These are phyloP conservation scores for Coemansia sp. DNA, from an alignment of 192 early-diverging fungal genomes.

Conservation along the genomic window DNA sequence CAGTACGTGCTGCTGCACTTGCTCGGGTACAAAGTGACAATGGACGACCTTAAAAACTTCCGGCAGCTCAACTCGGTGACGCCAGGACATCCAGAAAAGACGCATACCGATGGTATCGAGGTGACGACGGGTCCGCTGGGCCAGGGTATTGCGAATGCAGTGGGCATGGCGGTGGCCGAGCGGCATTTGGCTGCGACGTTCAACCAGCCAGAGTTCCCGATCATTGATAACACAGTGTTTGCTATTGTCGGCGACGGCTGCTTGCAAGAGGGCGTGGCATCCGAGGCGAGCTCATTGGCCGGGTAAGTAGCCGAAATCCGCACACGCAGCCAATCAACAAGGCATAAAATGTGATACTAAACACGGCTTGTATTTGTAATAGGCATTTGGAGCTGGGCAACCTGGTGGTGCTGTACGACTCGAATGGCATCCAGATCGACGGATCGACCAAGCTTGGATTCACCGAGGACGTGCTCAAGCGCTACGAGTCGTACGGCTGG, in stretches of 20 bases:
- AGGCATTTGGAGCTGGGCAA: constrained; percentile 87
- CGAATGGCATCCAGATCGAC: constrained; percentile 96
- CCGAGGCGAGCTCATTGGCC: constrained; percentile 89
- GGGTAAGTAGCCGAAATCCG: constrained; percentile 51
- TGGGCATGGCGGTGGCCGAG: constrained; percentile 90
- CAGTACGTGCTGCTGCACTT: constrained; percentile 91
- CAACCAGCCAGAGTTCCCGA: constrained; percentile 82
- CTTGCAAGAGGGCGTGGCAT: constrained; percentile 94
- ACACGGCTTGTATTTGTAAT: background rate
- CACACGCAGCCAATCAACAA: constrained; percentile 8
- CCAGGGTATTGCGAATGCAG: constrained; percentile 87
- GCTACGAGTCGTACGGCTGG: constrained; percentile 94
- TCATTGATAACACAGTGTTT: constrained; percentile 87
- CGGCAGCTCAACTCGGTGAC: constrained; percentile 81
- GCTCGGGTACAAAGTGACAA: constrained; percentile 78
- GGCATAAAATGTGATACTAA: constrained; percentile 8
- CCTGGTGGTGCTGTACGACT: constrained; percentile 93
- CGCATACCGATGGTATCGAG: constrained; percentile 87
- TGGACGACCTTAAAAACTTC: constrained; percentile 91
- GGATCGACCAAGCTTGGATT: constrained; percentile 81
- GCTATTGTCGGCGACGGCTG: constrained; percentile 92
- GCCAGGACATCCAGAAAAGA: constrained; percentile 93
- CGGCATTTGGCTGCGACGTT: constrained; percentile 87
- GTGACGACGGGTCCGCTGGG: constrained; percentile 97
- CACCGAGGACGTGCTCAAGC: constrained; percentile 86